Evolutionary conservation across 768 basidiomycete genomes (phyloP), one percentile per base, ranked within the genome.

Genomic region (Naematelia encephala): DNA sequence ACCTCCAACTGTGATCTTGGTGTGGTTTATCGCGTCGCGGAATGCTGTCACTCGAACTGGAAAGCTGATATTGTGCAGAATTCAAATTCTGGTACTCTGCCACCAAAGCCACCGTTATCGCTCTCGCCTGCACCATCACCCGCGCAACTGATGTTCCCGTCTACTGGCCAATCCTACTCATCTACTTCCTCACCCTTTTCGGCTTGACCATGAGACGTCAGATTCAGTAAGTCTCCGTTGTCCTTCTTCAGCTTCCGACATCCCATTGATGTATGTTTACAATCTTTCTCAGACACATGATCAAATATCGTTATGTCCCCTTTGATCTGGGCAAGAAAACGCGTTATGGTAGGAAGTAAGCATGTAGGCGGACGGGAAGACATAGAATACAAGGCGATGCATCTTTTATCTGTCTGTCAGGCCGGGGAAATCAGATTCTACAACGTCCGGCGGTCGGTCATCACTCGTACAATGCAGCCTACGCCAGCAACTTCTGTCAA

Each of bases 111-210:
- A 87, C 89, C 23, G n/a, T 88, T 21, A 74, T 99, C 53, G 87
- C 91, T 3, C 69, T 94, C 43, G 78, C 87, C 54, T 87, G 87
- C 76, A 90, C 96, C 1, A 80, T 87, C 56, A 93, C 90, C 23
- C 82, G 87, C 47, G 80, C 87, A 30, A 94, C 96, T 67, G 93
- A 98, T 75, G 88, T 99, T 21, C 94, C 96, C 5, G 96, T 98
- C 22, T 98, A 96, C 80, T 98, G 96, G 93, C 96, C 96, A 5
- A 98, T 99, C 78, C 85, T 99, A 55, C 86, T 98, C 68, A 81
- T 97, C 58, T 99, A 99, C 81, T 99, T 98, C 82, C 89, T 89
- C 78, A 87, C 92, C 44, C 83, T 98, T 55, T 97, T 97, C 74
- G 84, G 89, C 21, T 81, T 98, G 67, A 98, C 94, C 3, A 94